Evolutionary conservation across 306 rosid species (phyloP).

Genomic region (Vicia villosa): DNA sequence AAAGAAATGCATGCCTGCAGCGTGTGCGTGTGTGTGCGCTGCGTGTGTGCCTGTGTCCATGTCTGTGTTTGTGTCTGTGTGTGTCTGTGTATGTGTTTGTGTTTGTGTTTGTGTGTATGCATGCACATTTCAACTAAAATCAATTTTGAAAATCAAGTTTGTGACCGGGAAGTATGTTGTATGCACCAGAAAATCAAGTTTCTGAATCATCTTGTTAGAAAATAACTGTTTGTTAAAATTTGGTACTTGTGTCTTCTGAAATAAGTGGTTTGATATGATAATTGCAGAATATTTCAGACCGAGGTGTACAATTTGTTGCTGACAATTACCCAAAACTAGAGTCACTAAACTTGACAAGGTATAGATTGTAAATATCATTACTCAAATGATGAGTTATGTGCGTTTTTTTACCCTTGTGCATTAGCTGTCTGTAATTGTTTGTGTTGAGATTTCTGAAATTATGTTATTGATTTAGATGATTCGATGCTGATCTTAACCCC

Average conservation of each 20-base stretch:
- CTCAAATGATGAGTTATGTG: slow-evolving; percentile 10
- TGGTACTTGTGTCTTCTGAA: slow-evolving; percentile 26
- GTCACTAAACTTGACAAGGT: slow-evolving; percentile 75
- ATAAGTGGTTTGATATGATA: slow-evolving; percentile 38
- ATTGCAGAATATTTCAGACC: slow-evolving; percentile 68
- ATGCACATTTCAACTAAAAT: background rate
- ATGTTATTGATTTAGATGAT: too few relatives aligned
- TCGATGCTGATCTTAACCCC: too few relatives aligned
- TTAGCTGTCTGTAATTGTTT: slow-evolving; percentile 28
- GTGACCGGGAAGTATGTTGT: background rate
- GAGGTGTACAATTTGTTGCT: slow-evolving; percentile 60
- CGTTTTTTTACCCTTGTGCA: background rate
- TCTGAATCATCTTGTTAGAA: slow-evolving; percentile 9
- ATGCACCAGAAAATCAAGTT: background rate
- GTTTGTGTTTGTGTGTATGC: too few relatives aligned
- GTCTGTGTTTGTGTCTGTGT: too few relatives aligned
- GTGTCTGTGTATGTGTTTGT: too few relatives aligned
- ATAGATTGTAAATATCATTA: slow-evolving; percentile 7
- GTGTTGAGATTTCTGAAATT: too few relatives aligned
- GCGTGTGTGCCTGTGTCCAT: too few relatives aligned
- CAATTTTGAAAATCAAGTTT: background rate
- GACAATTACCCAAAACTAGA: slow-evolving; percentile 60
- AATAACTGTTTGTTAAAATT: slow-evolving; percentile 2
- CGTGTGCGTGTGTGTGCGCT: too few relatives aligned
- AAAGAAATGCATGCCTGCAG: background rate